Conservation (phyloP, 2,329 filamentous ascomycete genomes). For the Penicillium sp. region DNA sequence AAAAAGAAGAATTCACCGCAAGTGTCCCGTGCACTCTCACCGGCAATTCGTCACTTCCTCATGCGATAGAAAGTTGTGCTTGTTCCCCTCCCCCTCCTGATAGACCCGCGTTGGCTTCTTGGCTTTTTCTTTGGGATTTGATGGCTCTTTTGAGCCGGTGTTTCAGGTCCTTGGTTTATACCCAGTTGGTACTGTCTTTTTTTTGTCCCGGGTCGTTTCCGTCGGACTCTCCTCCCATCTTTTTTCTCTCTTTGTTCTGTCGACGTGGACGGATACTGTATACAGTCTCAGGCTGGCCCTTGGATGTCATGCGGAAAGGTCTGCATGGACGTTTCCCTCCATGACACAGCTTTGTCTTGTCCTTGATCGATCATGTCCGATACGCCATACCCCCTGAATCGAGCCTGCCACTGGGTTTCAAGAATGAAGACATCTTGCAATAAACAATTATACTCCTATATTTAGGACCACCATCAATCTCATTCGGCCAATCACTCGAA, state of each 20-base stretch:
- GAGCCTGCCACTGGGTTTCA: background rate
- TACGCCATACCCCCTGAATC: background rate
- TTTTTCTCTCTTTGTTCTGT: no score
- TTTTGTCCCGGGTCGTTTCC: background rate
- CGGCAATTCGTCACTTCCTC: no score
- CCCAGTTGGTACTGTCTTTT: conserved; percentile 9
- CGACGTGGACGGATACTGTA: background rate
- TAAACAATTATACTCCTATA: no score
- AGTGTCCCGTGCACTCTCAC: no score
- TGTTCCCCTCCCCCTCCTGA: no score
- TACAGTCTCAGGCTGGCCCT: conserved; percentile 9
- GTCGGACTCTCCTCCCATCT: conserved; percentile 5
- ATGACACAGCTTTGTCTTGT: no score
- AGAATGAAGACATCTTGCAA: conserved; percentile 1
- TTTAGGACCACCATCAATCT: no score
- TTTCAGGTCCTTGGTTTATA: conserved; percentile 4
- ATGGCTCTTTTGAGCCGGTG: background rate
- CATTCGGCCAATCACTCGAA: no score
- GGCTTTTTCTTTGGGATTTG: background rate
- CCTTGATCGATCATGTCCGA: background rate
- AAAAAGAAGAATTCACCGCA: no score
- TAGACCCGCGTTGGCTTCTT: background rate
- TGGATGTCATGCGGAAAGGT: no score
- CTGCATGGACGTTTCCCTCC: no score
- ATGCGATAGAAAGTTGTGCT: no score